A percentile compares a stretch with the other conserved stretches of the same genome.
These are phyloP conservation scores for Picocystis sp. DNA, from an alignment of 163 green algal species.

Conservation along the genomic window DNA sequence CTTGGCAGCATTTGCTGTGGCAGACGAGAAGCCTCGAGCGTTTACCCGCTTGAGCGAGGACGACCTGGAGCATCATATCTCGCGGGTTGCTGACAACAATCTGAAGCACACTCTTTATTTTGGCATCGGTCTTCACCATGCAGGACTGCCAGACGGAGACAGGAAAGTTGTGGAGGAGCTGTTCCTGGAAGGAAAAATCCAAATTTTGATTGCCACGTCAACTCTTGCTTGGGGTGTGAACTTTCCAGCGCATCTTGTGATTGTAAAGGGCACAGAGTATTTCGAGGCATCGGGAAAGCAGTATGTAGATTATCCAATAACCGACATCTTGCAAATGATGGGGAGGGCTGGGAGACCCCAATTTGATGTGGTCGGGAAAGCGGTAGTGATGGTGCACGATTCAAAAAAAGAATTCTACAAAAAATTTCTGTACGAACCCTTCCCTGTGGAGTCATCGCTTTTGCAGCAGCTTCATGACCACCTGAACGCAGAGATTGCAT, in stretches of 20 bases:
- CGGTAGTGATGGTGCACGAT: constrained; percentile 84
- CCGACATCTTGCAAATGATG: constrained; percentile 95
- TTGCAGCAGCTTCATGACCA: constrained; percentile 40
- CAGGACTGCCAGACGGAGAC: constrained; percentile 67
- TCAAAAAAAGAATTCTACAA: constrained; percentile 98
- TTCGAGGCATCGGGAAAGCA: constrained; percentile 48
- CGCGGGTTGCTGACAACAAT: constrained; percentile 29
- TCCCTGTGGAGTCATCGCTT: constrained; percentile 77
- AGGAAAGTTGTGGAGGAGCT: constrained; percentile 69
- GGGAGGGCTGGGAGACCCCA: constrained; percentile 87
- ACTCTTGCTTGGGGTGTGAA: constrained; percentile 92
- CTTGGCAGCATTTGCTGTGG: constrained; percentile 74
- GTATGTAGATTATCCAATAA: constrained; percentile 96
- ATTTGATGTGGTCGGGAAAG: constrained; percentile 71
- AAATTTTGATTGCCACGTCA: constrained; percentile 81
- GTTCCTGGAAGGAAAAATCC: constrained; percentile 76
- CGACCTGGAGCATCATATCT: constrained; percentile 42
- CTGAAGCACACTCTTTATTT: constrained; percentile 83
- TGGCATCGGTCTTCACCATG: constrained; percentile 93
- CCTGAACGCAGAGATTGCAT: constrained; percentile 79
- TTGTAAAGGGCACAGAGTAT: constrained; percentile 90
- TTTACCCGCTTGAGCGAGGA: constrained; percentile 61
- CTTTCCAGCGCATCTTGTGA: constrained; percentile 80
- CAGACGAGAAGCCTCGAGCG: constrained; percentile 58
- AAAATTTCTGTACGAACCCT: constrained; percentile 89